Evolutionary conservation across 305 asterid genomes (phyloP).

Genomic region (Fraxinus albicans): DNA sequence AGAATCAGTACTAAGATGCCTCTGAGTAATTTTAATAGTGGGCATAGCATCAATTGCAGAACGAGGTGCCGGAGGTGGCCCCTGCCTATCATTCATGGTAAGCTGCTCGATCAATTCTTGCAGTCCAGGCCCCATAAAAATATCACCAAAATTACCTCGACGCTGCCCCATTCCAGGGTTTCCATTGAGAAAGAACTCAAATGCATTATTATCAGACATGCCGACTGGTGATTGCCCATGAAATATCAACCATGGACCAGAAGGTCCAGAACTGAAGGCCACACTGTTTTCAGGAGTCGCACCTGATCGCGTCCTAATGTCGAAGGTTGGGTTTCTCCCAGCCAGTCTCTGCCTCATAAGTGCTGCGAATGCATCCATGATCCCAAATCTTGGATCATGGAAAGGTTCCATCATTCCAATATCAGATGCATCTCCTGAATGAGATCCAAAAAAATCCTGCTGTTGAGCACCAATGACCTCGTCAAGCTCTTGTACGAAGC

Average conservation of each 20-base stretch:
- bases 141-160: constrained; percentile 53
- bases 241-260: constrained; percentile 59
- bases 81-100: constrained; percentile 43
- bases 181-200: constrained; percentile 55
- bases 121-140: constrained; percentile 73
- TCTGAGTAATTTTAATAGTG: constrained; percentile 40
- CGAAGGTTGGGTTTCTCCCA: constrained; percentile 66
- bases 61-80: constrained; percentile 54
- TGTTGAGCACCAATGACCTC: constrained; percentile 42
- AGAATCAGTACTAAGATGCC: constrained; percentile 47
- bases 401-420: constrained; percentile 46
- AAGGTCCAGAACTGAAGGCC: constrained; percentile 41
- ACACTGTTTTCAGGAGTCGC: constrained; percentile 39
- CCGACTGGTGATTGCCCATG: constrained; percentile 60
- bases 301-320: constrained; percentile 60
- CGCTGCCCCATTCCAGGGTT: constrained; percentile 56
- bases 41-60: constrained; percentile 57
- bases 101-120: constrained; percentile 76
- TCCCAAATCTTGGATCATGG: constrained; percentile 62
- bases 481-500: constrained; percentile 77
- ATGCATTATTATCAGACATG: constrained; percentile 46
- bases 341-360: constrained; percentile 77
- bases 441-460: constrained; percentile 25
- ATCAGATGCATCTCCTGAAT: constrained; percentile 38
- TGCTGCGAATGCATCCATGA: constrained; percentile 74